Conservation (phyloP, 768 basidiomycete species). For the Termitomyces bulborhizus region DNA sequence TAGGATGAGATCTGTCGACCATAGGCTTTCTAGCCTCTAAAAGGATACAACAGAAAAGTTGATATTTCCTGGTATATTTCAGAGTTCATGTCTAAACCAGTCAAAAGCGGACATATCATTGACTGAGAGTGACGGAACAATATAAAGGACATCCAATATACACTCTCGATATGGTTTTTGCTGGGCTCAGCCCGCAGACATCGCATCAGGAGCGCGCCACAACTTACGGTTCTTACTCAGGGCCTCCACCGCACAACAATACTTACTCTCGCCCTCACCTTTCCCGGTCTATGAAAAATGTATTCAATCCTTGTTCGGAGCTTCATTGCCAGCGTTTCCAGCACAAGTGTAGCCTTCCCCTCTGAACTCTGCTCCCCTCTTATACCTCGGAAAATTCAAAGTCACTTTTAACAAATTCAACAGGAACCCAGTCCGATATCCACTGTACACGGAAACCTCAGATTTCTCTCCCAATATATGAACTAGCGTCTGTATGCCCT, state of each 20-base stretch:
- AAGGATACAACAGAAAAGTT: neutral
- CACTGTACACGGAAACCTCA: conserved; percentile 46
- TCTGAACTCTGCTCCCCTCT: conserved; percentile 50
- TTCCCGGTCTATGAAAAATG: neutral
- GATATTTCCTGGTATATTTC: too few relatives aligned
- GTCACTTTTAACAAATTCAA: conserved; percentile 35
- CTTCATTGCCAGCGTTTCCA: neutral
- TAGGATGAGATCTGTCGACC: too few relatives aligned
- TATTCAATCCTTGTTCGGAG: neutral
- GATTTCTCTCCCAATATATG: conserved; percentile 51
- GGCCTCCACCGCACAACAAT: neutral
- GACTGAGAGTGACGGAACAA: neutral
- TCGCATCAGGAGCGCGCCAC: neutral
- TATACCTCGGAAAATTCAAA: conserved; percentile 49
- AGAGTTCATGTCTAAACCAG: neutral
- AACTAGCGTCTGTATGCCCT: conserved; percentile 60
- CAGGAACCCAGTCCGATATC: conserved; percentile 26
- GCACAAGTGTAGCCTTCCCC: neutral
- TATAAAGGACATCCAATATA: neutral
- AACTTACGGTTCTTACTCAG: neutral
- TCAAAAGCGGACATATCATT: neutral
- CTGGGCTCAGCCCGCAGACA: too few relatives aligned
- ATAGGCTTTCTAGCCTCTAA: neutral
- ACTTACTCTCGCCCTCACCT: neutral
- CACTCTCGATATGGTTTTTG: neutral